Base-by-base conservation (phyloP, 306 rosid species). In the Acacia melanoxylon region DNA sequence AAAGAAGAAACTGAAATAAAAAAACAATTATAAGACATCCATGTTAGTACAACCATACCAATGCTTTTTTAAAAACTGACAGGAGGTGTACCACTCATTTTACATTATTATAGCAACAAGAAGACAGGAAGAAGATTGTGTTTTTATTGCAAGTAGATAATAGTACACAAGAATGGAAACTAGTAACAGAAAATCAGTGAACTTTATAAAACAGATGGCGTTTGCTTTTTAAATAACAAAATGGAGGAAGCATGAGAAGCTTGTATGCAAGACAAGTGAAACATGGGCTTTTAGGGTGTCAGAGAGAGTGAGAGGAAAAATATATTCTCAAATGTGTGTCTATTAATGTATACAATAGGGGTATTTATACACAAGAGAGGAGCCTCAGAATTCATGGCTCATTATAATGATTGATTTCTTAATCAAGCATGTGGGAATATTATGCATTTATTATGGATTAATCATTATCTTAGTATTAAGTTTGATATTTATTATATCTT, bases 161-260 rank as follows among this genome's bases (percentile, higher is more conserved):
- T 17, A 49, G 22, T 65, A 10, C n/a, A 74, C 25, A 76, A 72
- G 42, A 76, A 79, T 68, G 40, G 56, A 42, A 62, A 75, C 33
- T 80, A n/a, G 59, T 24, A 42, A 56, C 61, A 71, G 51, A 77
- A 78, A 58, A 73, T 56, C 44, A 52, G 15, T 66, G 69, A 78
- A 54, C 58, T 54, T 67, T 42, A 5, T 44, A 56, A 75, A 72
- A 20, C 33, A 83, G 31, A 15, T 16, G 33, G 35, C 41, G 3
- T 42, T 76, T 48, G 52, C 52, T 54, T 54, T 25, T 19, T 17
- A 8, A 71, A 83, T 35, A 75, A 51, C 8, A 52, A 37, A 37
- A 42, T 35, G 69, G 54, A 62, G 67, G 41, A 22, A 15, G n/a
- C 44, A 80, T 80, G 66, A 20, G 12, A 72, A 51, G 17, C 79